Evolutionary conservation across 2,329 filamentous ascomycete genomes (phyloP), one percentile per base, ranked within the genome.

Genomic region (Chlorencoelia australis): DNA sequence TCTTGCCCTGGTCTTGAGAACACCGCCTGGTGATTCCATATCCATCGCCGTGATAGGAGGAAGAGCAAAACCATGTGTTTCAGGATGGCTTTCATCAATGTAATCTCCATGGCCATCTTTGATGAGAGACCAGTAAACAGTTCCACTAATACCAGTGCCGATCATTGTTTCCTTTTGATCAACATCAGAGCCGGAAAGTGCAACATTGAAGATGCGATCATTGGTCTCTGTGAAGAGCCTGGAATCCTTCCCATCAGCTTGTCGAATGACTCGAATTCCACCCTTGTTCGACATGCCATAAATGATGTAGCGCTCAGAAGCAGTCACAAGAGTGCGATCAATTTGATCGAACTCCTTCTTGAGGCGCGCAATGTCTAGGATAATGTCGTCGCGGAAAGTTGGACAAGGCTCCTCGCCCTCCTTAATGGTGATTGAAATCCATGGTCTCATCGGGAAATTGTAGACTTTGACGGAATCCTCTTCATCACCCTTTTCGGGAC

Each of bases 281-380:
- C 87, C 87, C 47, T 87, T 85, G 66, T 94, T 95, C 28, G 84
- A 84, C 67, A 94, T 84, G 28, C 86, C 87, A 53, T 96, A 98
- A 5, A 85, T 80, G 60, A 98, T 96, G 63, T 91, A 94, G 42
- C 81, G 82, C 54, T 85, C 79, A 17, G 86, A 89, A 13, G 89
- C 88, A 4, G 88, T 82, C 33, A 89, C 89, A 20, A 98, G 71
- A 45, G 88, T 93, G 47, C 93, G 83, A 56, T 98, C 91, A 44
- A 95, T 80, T 63, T 96, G 91, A 55, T 98, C 91, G 52, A 96
- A 96, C 4, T 94, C 87, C 64, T 96, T 96, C 70, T 94, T 94
- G 46, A 96, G 70, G 40, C 87, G 77, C 34, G 91, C 89, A 55
- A 98, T 91, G 50, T 94, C 86, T 68, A 94, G 83, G 51, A 94